Base-by-base conservation (phyloP, 805 yeast species). In the Saturnispora serradocipensis region DNA sequence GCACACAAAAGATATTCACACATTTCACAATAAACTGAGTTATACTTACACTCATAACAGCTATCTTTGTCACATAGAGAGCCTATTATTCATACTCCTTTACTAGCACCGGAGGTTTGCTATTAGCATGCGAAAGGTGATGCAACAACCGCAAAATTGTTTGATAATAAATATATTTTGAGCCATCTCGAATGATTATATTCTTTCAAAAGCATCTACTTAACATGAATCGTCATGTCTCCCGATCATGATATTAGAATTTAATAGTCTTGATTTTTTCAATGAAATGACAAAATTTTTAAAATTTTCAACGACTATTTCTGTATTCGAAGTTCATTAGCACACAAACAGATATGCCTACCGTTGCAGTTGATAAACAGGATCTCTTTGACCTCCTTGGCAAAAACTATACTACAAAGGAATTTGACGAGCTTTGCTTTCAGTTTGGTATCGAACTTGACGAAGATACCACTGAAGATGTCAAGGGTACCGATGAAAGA, bases 361-460 rank as follows among this genome's bases (percentile, higher is more conserved):
- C 99, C 69, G 77, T 93, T 65, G 78, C 95, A 30, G 97, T 93
- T 58, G 97, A 93, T 69, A 90, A 95, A 67, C 86, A 84, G 66
- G 98, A 93, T 67, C 79, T 93, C 57, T 93, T 80, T 74, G 80
- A 82, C 64, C 80, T 88, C 43, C 75, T 93, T 56, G 98, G 77
- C 39, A 73, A 73, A 55, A 65, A 69, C 48, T 82, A 81, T 65
- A 78, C 96, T 61, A 86, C 93, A 59, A 81, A 88, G 61, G 99
- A 91, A 66, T 90, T 93, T 61, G 99, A 93, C 66, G 97, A 90
- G 70, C 80, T 93, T 60, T 93, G 98, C 73, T 93, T 93, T 74
- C 95, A 91, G 65, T 93, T 90, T 61, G 99, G 99, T 62, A 82
- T 93, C 59, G 99, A 93, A 73, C 78, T 93, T 56, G 99, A 93